Conservation (phyloP, 1,284 basidiomycete genomes). For the Coniferiporia sulphurascens region DNA sequence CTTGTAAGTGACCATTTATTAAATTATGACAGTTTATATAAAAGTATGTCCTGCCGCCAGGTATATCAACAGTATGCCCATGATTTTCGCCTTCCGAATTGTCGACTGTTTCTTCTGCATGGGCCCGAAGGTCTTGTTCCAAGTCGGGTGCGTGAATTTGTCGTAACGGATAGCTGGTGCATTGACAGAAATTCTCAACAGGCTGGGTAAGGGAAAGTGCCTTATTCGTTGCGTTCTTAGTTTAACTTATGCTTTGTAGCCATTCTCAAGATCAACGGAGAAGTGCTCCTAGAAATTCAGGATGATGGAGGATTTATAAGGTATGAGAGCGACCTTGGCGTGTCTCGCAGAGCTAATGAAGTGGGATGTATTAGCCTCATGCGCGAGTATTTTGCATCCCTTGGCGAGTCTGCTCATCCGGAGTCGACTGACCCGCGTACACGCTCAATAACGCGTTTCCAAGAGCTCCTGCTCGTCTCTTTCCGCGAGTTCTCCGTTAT, state of each 20-base stretch:
- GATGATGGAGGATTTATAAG: constrained; percentile 98
- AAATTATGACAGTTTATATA: neutral
- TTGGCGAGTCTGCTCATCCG: constrained; percentile 95
- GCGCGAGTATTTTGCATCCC: constrained; percentile 90
- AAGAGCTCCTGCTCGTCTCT: constrained; percentile 92
- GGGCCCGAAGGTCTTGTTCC: constrained; percentile 98
- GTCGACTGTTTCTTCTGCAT: constrained; percentile 99
- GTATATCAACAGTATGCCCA: constrained; percentile 98
- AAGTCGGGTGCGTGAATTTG: constrained; percentile 73
- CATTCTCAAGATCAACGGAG: constrained; percentile 97
- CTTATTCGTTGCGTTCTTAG: neutral
- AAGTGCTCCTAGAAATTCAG: constrained; percentile 89
- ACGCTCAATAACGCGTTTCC: constrained; percentile 95
- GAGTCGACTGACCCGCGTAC: constrained; percentile 84
- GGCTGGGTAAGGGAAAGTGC: constrained; percentile 19
- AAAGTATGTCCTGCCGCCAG: constrained; percentile 33
- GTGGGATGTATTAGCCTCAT: constrained; percentile 57
- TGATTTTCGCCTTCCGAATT: constrained; percentile 98
- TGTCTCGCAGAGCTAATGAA: neutral
- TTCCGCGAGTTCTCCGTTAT: constrained; percentile 98
- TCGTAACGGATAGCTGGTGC: neutral
- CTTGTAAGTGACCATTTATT: constrained; percentile 49
- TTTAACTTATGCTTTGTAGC: constrained; percentile 44
- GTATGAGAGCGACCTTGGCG: constrained; percentile 38
- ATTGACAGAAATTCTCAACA: constrained; percentile 2